These are phyloP conservation scores for Trapa bicornis DNA, from an alignment of 345 rosid genomes.

Conservation along the genomic window DNA sequence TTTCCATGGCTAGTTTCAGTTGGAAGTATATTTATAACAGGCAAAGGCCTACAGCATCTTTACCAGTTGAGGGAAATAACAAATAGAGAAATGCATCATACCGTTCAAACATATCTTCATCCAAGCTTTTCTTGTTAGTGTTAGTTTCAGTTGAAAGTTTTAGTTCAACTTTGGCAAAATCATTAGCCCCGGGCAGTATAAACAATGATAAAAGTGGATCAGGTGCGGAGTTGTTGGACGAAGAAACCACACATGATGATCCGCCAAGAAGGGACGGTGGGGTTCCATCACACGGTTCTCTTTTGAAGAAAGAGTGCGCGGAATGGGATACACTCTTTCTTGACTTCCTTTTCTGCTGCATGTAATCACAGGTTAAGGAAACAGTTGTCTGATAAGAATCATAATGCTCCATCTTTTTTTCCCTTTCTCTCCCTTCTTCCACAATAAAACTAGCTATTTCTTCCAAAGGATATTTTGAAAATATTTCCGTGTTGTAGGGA, in stretches of 20 bases:
- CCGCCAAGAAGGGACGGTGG: conserved; percentile 63
- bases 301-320: conserved; percentile 60
- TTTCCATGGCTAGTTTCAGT: neutral
- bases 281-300: conserved; percentile 80
- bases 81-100: neutral
- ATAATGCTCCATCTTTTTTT: neutral
- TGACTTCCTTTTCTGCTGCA: conserved; percentile 81
- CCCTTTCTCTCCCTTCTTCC: neutral
- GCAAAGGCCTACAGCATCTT: neutral
- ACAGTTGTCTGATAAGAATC: conserved; percentile 5
- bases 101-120: conserved; percentile 10
- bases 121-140: conserved; percentile 8
- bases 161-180: conserved; percentile 16
- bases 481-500: conserved; percentile 77
- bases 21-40: neutral
- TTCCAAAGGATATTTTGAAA: conserved; percentile 77
- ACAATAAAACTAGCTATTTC: neutral
- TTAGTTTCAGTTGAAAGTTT: conserved; percentile 6
- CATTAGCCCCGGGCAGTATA: conserved; percentile 64
- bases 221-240: conserved; percentile 59
- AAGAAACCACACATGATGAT: conserved; percentile 50
- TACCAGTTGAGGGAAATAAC: neutral
- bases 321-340: conserved; percentile 80
- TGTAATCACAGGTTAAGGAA: conserved; percentile 59
- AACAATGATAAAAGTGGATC: conserved; percentile 84